Evolutionary conservation across 345 rosid species (phyloP), one percentile per base, ranked within the genome.

Genomic region (Gossypium herbaceum): DNA sequence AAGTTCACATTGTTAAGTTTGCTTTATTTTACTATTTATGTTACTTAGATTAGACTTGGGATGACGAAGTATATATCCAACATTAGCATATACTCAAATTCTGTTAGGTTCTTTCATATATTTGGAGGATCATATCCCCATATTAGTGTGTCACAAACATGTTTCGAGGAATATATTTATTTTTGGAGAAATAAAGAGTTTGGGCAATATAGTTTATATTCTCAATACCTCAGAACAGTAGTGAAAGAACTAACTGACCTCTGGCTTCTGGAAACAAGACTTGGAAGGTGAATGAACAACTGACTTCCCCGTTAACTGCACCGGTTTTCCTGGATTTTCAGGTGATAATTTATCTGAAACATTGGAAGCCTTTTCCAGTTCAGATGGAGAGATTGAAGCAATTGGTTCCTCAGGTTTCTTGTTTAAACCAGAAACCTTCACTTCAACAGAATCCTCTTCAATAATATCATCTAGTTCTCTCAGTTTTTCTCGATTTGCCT

Each of bases 221-320:
- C 60, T 20, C 25, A 56, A 56, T 56, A 56, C 27, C 60, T 56
- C 25, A 56, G 12, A 56, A 56, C 4, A 56, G 60, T 56, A 56
- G 60, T 56, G 60, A 56, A 58, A 34, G 41, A 63, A 75, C 34
- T 54, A 69, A 78, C 84, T 77, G 13, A 89, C 93, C 90, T 85
- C 84, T 44, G 68, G 78, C 59, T 68, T 63, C 24, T 73, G 45
- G 44, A 76, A 55, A 78, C 51, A 15, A 72, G 19, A 74, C 68
- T 81, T 81, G 51, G 29, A 58, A 75, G 47, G 43, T 24, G 71
- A 68, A 56, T 59, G 72, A 77, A 63, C 41, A 47, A 41, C 27
- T 1, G 80, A 24, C 25, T 74, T 81, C 27, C 62, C 71, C 24
- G 16, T 69, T 57, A 34, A 15, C 2, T n/a, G 59, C 20, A 59